phyloP scores from a whole-genome alignment of 176 grass and related monocot genomes.

The Bolboschoenus planiculmis region DNA sequence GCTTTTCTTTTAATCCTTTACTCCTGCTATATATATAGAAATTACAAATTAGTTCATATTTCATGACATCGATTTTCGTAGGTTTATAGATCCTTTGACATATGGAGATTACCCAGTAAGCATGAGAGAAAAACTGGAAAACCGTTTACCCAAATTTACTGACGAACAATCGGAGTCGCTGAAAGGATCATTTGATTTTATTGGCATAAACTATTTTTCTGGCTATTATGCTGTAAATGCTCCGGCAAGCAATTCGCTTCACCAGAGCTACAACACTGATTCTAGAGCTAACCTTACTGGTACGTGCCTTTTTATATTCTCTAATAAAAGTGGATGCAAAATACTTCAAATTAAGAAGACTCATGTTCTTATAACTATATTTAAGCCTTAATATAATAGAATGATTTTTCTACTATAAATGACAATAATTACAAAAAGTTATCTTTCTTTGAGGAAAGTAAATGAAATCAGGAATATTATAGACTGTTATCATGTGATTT shows the following conservation, averaged over 20 bases:
- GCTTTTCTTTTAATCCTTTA: neutral
- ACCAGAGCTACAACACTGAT: conserved; percentile 14
- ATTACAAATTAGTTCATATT: neutral
- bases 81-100: conserved; percentile 17
- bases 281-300: neutral
- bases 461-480: neutral
- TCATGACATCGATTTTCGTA: neutral
- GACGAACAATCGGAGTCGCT: conserved; percentile 24
- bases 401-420: neutral
- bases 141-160: conserved; percentile 29
- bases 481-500: neutral
- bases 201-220: conserved; percentile 44
- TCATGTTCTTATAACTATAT: neutral
- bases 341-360: neutral
- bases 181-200: conserved; percentile 37
- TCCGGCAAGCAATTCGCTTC: neutral
- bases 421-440: neutral
- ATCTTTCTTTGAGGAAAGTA: neutral
- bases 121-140: conserved; percentile 13
- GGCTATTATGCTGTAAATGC: conserved; percentile 15
- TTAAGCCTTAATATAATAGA: neutral
- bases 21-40: neutral
- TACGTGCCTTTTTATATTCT: neutral
- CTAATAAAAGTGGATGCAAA: neutral
- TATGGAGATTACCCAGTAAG: conserved; percentile 17